phyloP scores from a whole-genome alignment of 2,329 filamentous ascomycete species.

The Sporothrix pallida region DNA sequence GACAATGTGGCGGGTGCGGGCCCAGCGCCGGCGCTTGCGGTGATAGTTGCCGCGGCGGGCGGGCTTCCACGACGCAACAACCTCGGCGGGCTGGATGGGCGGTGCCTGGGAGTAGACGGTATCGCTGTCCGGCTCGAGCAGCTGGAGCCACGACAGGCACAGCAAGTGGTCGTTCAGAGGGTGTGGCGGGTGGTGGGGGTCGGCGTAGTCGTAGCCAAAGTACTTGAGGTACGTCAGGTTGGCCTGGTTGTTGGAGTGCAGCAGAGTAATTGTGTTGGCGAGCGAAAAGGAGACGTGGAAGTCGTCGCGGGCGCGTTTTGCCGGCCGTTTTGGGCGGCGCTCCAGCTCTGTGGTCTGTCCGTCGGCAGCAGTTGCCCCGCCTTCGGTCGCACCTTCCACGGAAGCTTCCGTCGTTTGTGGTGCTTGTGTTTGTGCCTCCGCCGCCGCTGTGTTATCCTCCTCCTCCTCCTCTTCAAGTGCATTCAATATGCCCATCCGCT shows the following conservation, averaged over 20 bases:
- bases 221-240: constrained; percentile 88
- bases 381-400: background rate
- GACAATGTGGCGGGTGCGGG: constrained; percentile 72
- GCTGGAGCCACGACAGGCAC: constrained; percentile 88
- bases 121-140: constrained; percentile 78
- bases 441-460: background rate
- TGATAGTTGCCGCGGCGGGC: constrained; percentile 84
- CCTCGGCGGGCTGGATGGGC: constrained; percentile 61
- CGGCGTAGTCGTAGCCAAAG: constrained; percentile 80
- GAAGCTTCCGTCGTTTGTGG: background rate
- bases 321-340: constrained; percentile 13
- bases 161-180: constrained; percentile 83
- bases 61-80: constrained; percentile 74
- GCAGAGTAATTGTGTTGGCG: constrained; percentile 77
- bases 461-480: constrained; percentile 34
- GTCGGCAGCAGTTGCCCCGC: background rate
- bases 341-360: background rate
- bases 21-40: constrained; percentile 86
- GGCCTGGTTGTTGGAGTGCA: constrained; percentile 83
- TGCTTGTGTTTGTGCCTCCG: background rate
- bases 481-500: constrained; percentile 85
- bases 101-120: constrained; percentile 73
- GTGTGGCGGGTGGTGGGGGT: constrained; percentile 69
- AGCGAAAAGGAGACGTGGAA: constrained; percentile 69
- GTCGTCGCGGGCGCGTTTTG: constrained; percentile 49